Evolutionary conservation across 768 basidiomycete species (phyloP).

Genomic region (Tephrocybe sp.): DNA sequence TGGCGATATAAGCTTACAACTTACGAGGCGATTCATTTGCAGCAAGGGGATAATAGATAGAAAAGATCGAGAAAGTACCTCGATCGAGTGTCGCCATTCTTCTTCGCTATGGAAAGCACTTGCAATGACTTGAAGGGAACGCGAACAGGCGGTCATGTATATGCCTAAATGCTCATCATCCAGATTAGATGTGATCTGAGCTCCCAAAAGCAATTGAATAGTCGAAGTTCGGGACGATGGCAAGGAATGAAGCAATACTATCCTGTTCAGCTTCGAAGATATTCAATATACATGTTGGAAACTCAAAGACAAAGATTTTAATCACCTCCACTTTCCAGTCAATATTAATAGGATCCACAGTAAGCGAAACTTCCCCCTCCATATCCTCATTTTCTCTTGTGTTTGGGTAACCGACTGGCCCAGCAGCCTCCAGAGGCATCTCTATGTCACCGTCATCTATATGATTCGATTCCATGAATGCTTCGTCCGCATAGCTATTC

Average conservation of each 20-base stretch:
- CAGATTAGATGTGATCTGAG: slow-evolving; percentile 22
- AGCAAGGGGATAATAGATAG: slow-evolving; percentile 38
- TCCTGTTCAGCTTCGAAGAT: slow-evolving; percentile 48
- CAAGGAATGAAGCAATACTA: slow-evolving; percentile 57
- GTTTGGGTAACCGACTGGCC: neutral
- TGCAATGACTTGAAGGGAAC: slow-evolving; percentile 45
- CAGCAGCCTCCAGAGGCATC: slow-evolving; percentile 18
- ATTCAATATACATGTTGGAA: neutral
- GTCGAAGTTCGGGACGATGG: slow-evolving; percentile 37
- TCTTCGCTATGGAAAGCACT: slow-evolving; percentile 24
- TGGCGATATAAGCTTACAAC: slow-evolving; percentile 15
- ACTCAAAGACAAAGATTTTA: slow-evolving; percentile 1
- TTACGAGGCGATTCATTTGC: slow-evolving; percentile 36
- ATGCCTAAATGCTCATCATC: slow-evolving; percentile 19
- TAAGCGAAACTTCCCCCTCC: slow-evolving; percentile 26
- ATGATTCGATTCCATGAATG: slow-evolving; percentile 1
- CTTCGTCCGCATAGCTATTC: slow-evolving; percentile 3
- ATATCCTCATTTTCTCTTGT: slow-evolving; percentile 5
- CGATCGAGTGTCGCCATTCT: slow-evolving; percentile 30
- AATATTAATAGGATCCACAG: slow-evolving; percentile 39
- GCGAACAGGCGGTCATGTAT: slow-evolving; percentile 42
- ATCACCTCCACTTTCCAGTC: slow-evolving; percentile 59
- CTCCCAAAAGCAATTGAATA: slow-evolving; percentile 50
- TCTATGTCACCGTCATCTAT: slow-evolving; percentile 31
- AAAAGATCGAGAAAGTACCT: slow-evolving; percentile 32